A percentile compares a stretch with the other conserved stretches of the same genome.
These are phyloP conservation scores for Fusarium robinianum DNA, from an alignment of 2,329 filamentous ascomycete species.

Conservation along the genomic window DNA sequence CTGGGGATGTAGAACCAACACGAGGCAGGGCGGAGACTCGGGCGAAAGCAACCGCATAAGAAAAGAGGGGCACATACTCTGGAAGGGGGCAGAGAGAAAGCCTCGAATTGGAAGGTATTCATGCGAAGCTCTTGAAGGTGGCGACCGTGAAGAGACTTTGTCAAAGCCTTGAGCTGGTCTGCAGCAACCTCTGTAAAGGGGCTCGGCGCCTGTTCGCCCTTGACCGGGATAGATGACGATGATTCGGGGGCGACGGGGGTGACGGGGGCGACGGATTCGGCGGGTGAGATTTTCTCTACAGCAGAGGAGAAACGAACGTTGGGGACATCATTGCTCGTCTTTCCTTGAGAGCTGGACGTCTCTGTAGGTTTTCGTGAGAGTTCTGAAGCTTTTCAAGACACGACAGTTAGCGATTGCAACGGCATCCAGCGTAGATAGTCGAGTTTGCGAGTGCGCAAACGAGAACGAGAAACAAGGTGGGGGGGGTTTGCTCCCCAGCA, in stretches of 20 bases:
- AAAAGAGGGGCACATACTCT: conserved; percentile 63
- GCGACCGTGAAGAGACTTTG: conserved; percentile 71
- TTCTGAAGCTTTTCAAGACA: conserved; percentile 19
- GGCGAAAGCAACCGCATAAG: conserved; percentile 6
- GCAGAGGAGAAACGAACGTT: conserved; percentile 74
- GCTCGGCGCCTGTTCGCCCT: conserved; percentile 29
- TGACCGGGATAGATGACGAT: conserved; percentile 30
- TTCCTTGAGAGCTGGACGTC: conserved; percentile 10
- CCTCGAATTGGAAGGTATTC: conserved; percentile 87
- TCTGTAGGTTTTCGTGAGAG: conserved; percentile 12
- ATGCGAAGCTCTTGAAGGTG: conserved; percentile 81
- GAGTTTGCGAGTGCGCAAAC: conserved; percentile 13
- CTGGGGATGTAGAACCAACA: not conserved
- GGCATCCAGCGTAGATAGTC: conserved; percentile 12
- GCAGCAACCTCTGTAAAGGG: conserved; percentile 51
- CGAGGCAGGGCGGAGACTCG: conserved; percentile 2
- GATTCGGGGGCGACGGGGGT: conserved; percentile 37
- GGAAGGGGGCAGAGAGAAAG: conserved; percentile 83
- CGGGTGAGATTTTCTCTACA: conserved; percentile 66
- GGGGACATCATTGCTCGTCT: conserved; percentile 38
- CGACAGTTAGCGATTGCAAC: conserved; percentile 29
- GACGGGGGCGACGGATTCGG: too few species aligned
- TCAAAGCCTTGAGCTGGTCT: conserved; percentile 72
- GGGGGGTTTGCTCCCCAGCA: conserved; percentile 30
- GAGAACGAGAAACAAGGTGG: conserved; percentile 30